phyloP scores from a whole-genome alignment of 2,329 filamentous ascomycete genomes.

The Calycina marina region DNA sequence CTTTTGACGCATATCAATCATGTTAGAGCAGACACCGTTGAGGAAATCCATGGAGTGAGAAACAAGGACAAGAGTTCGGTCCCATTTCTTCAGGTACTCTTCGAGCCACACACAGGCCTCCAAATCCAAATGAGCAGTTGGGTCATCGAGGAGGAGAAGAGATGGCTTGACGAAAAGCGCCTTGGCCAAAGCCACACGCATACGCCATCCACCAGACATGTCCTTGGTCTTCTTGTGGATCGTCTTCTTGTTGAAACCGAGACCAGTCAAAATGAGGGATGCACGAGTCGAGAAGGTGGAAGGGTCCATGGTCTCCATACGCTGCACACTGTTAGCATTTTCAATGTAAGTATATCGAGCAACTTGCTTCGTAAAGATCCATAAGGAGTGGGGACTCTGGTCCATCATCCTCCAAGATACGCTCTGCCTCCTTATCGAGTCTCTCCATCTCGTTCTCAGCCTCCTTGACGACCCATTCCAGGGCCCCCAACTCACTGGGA shows the following conservation, averaged over 20 bases:
- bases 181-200: conserved; percentile 96
- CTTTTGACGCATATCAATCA: conserved; percentile 94
- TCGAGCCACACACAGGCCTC: conserved; percentile 99
- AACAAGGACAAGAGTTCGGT: conserved; percentile 87
- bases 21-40: conserved; percentile 95
- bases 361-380: conserved; percentile 84
- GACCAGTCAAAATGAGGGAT: conserved; percentile 92
- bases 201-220: conserved; percentile 99
- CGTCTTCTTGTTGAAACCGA: conserved; percentile 96
- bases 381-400: conserved; percentile 82
- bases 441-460: conserved; percentile 85
- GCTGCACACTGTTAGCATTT: conserved; percentile 35
- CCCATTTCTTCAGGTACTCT: conserved; percentile 99
- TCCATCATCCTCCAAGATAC: conserved; percentile 80
- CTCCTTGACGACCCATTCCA: conserved; percentile 95
- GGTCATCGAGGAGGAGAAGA: conserved; percentile 89
- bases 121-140: conserved; percentile 96
- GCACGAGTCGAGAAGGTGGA: conserved; percentile 93
- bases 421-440: conserved; percentile 78
- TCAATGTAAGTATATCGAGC: background rate
- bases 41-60: conserved; percentile 98
- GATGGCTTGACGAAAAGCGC: conserved; percentile 97
- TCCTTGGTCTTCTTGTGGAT: conserved; percentile 99
- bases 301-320: conserved; percentile 97
- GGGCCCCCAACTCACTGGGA: conserved; percentile 71